Evolutionary conservation across 352 stramenopile genomes (phyloP).

Genomic region (Phytophthora melonis): DNA sequence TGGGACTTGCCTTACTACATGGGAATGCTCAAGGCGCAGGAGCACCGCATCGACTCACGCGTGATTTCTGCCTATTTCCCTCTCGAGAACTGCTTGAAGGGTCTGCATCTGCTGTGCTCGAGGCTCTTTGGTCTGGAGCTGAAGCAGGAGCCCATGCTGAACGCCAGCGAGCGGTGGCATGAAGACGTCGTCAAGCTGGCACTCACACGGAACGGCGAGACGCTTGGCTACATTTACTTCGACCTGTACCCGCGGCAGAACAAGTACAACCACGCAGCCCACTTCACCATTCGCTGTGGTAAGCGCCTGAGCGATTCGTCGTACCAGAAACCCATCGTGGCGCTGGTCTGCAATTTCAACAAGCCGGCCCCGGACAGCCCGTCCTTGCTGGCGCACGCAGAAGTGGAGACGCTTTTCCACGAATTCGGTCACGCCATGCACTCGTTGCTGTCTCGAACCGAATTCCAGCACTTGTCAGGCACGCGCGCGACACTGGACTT

Average conservation of each 20-base stretch:
- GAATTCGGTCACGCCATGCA: constrained; percentile 99
- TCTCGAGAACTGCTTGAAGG: constrained; percentile 92
- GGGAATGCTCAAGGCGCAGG: constrained; percentile 82
- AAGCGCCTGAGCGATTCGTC: constrained; percentile 53
- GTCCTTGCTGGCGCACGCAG: constrained; percentile 88
- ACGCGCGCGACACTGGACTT: constrained; percentile 96
- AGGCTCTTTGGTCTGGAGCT: constrained; percentile 94
- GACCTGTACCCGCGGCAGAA: constrained; percentile 93
- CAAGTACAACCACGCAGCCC: constrained; percentile 90
- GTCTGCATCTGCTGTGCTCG: constrained; percentile 88
- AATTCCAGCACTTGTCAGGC: constrained; percentile 98
- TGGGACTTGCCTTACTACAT: constrained; percentile 97
- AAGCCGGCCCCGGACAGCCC: constrained; percentile 76
- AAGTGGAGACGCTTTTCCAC: constrained; percentile 98
- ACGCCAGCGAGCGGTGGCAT: constrained; percentile 90
- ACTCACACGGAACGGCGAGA: constrained; percentile 70
- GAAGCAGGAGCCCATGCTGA: constrained; percentile 75
- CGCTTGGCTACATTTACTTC: constrained; percentile 94
- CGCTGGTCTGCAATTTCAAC: constrained; percentile 93
- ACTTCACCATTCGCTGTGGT: constrained; percentile 98
- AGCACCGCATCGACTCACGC: constrained; percentile 79
- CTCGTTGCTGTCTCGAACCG: constrained; percentile 95
- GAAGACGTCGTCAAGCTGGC: constrained; percentile 90
- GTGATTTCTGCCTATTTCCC: constrained; percentile 92
- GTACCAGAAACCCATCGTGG: constrained; percentile 96